Conservation (phyloP, 495 filamentous ascomycete species). For the Extremus antarcticus region DNA sequence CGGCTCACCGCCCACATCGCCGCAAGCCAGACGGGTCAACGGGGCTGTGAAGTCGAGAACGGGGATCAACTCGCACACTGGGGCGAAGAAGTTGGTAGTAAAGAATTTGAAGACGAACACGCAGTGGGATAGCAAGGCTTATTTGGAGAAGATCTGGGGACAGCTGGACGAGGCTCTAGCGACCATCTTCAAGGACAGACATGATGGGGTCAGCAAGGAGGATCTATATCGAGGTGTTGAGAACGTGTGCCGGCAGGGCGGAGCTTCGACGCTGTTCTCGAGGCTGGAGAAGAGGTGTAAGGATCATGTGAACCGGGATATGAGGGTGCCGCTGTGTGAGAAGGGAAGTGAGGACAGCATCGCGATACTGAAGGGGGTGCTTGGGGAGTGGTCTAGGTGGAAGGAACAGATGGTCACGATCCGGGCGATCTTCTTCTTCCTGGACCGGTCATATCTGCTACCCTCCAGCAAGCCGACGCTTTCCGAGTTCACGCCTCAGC, state of each 20-base stretch:
- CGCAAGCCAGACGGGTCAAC: slow-evolving; percentile 10
- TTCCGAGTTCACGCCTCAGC: slow-evolving; percentile 45
- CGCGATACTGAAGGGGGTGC: slow-evolving; percentile 51
- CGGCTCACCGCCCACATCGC: slow-evolving; percentile 11
- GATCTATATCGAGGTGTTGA: slow-evolving; percentile 83
- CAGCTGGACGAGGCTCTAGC: slow-evolving; percentile 63
- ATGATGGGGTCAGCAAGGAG: slow-evolving; percentile 60
- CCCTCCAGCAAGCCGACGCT: slow-evolving; percentile 46
- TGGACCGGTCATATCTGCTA: slow-evolving; percentile 81
- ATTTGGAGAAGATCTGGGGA: slow-evolving; percentile 59
- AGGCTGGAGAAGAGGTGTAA: slow-evolving; percentile 53
- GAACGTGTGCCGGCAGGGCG: slow-evolving; percentile 71
- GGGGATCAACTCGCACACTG: slow-evolving; percentile 44
- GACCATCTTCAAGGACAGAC: slow-evolving; percentile 50
- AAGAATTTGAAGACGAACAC: slow-evolving; percentile 66
- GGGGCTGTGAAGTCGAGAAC: slow-evolving; percentile 8
- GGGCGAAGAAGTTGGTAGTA: slow-evolving; percentile 72
- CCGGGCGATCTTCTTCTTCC: slow-evolving; percentile 78
- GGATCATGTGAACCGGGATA: slow-evolving; percentile 44
- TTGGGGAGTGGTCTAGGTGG: slow-evolving; percentile 69
- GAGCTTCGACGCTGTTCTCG: slow-evolving; percentile 52
- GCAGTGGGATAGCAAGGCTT: slow-evolving; percentile 50
- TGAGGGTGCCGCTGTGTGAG: slow-evolving; percentile 44
- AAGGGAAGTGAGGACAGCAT: slow-evolving; percentile 45
- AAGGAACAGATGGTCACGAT: slow-evolving; percentile 62